Evolutionary conservation across 2,329 filamentous ascomycete species (phyloP), one percentile per base, ranked within the genome.

Genomic region (Samsoniella hepiali): DNA sequence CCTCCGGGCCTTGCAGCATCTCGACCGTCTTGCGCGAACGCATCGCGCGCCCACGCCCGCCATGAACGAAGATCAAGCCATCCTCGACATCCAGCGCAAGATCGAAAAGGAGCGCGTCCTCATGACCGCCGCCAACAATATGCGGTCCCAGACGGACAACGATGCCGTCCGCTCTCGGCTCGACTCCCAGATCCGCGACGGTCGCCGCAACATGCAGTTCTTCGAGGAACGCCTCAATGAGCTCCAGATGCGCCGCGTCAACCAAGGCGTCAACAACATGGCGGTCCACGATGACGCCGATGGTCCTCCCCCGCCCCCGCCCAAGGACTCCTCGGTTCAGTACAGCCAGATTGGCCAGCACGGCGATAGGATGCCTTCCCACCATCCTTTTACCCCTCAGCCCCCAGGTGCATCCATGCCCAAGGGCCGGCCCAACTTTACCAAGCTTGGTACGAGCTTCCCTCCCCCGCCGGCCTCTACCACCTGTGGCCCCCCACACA

Each of bases 51-150:
- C 69, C 70, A 69, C 74, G 73, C 75, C 77, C 78, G 80, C 74
- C 75, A 88, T 88, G 83, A 85, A 83, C 75, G 84, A 88, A 74
- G 84, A 88, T 67, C 83, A 88, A 71, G 81, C 84, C 69, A 82
- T 88, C 78, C 87, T 87, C 78, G 90, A 92, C 77, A 93, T 99
- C 80, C 88, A 90, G 80, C 90, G 89, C 82, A 98, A 99, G 89
- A 98, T 99, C 78, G 92, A 97, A 83, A 89, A 94, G 76, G 95
- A 99, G 80, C 94, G 93, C 83, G 91, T 90, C 72, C 88, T 98
- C 73, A 95, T 99, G 82, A 91, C 91, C 77, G 94, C 92, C 72
- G 94, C 94, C 70, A 95, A 91, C 79, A 87, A 91, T 71, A 97
- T 99, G 93, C 90, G 93, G 78, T 90, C 93, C 79, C 93, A 95